A percentile compares a stretch with the other conserved stretches of the same genome.
Evolutionary conservation across 1,284 basidiomycete genomes (phyloP).

Genomic region (Pseudozyma flocculosa): DNA sequence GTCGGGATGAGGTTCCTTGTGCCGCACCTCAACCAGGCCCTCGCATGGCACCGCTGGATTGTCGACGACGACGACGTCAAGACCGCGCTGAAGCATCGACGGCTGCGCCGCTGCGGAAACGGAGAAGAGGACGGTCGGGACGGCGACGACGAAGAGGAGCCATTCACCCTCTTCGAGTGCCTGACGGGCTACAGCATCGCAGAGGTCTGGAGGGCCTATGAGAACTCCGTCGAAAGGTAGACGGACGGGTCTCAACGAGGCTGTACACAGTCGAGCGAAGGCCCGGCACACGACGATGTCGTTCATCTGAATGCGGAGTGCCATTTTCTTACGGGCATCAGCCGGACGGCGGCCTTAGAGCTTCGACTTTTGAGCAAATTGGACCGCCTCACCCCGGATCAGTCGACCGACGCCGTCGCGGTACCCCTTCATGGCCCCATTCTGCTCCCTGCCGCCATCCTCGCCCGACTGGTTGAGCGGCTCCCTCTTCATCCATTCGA

Average conservation of each 20-base stretch:
- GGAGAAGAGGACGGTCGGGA: too few relatives aligned
- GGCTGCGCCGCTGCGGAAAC: too few relatives aligned
- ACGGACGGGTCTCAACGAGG: too few relatives aligned
- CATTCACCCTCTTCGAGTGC: slow-evolving; percentile 2
- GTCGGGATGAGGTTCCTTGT: slow-evolving; percentile 9
- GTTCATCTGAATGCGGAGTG: too few relatives aligned
- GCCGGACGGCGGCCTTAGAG: slow-evolving; percentile 4
- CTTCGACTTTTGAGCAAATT: slow-evolving; percentile 22
- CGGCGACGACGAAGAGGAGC: too few relatives aligned
- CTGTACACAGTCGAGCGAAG: too few relatives aligned
- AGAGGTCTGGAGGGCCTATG: slow-evolving; percentile 21
- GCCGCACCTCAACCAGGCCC: slow-evolving; percentile 14
- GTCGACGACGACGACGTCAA: slow-evolving; percentile 4
- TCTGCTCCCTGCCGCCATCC: slow-evolving; percentile 30
- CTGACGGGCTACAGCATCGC: slow-evolving; percentile 6
- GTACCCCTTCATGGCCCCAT: slow-evolving; percentile 44
- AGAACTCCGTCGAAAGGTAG: neutral
- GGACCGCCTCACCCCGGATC: slow-evolving; percentile 38
- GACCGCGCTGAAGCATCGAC: too few relatives aligned
- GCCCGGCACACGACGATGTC: too few relatives aligned
- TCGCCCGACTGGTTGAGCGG: slow-evolving; percentile 41
- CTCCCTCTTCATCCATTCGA: slow-evolving; percentile 50
- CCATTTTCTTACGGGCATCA: too few relatives aligned
- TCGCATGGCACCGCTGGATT: slow-evolving; percentile 6
- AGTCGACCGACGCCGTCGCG: slow-evolving; percentile 33